Conservation (phyloP, 179 eudicot genomes). For the Camellia oleifera region DNA sequence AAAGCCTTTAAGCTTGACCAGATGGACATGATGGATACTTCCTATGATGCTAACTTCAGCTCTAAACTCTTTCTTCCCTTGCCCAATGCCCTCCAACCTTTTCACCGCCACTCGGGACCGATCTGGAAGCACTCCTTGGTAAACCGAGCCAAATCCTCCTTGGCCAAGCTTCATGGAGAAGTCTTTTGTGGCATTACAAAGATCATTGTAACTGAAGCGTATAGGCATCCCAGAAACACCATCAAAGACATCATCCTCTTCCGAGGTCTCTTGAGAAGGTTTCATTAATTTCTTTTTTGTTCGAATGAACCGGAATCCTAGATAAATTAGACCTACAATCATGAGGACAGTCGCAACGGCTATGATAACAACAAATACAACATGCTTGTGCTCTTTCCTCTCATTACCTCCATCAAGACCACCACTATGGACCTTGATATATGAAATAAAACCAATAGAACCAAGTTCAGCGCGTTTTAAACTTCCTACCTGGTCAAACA, state of each 20-base stretch:
- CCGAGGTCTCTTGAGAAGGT: not conserved
- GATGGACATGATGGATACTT: conserved; percentile 47
- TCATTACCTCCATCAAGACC: conserved; percentile 1
- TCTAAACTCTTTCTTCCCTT: conserved; percentile 61
- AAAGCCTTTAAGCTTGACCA: conserved; percentile 31
- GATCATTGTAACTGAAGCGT: not conserved
- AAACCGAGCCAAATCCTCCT: conserved; percentile 69
- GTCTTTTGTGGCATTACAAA: not conserved
- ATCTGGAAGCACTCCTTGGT: conserved; percentile 43
- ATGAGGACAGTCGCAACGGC: not conserved
- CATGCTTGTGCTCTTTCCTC: not conserved
- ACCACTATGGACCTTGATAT: conserved; percentile 33
- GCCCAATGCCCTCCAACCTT: conserved; percentile 30
- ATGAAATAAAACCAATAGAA: conserved; percentile 32
- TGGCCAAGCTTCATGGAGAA: conserved; percentile 43
- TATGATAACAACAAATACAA: not conserved
- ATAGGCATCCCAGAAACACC: not conserved
- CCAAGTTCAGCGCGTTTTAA: conserved; percentile 28
- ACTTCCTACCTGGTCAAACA: conserved; percentile 50
- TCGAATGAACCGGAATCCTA: not conserved
- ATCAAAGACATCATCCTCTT: not conserved
- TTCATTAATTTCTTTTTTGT: not conserved
- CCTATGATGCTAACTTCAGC: conserved; percentile 68
- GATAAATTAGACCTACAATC: not conserved
- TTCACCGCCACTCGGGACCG: conserved; percentile 39